Base-by-base conservation (phyloP, 306 rosid genomes). In the Senna tora region DNA sequence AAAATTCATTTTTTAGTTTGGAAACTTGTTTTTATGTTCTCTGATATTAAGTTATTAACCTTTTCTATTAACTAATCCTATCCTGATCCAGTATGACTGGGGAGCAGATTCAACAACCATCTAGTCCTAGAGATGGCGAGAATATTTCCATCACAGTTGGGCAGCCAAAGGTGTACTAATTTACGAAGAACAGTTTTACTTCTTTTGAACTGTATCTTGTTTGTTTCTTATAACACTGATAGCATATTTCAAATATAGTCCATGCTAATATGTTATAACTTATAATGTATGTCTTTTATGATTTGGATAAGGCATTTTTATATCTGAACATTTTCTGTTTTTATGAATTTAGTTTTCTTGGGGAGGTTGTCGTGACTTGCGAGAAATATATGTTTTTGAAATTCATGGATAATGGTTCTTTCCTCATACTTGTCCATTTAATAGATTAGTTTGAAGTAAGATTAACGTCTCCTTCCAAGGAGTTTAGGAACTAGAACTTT, bases 91-190 rank as follows among this genome's bases (percentile, higher is more conserved):
- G 99, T 80, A 95, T 95, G 99, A 85, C 92, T 56, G 96, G 87
- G 66, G 99, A 95, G 86, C 93, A 84, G 46, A 49, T 67, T 72
- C 89, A 84, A 25, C 88, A 78, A 32, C 94, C 96, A 16, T 79
- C 93, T 57, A 95, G 99, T 89, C 99, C 99, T 69, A 89, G 96
- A 82, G 99, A 91, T 53, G 99, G 97, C 15, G 99, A 95, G 71
- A 82, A 86, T 80, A 80, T 91, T 81, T 38, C 96, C 61, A 89
- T 91, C 82, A 80, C 93, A 21, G 80, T 57, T 19, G 99, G 97
- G 75, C 81, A 66, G 83, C 95, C 92, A 43, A 91, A 71, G 99
- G 99, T 95, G 79, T 59, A 78, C 53, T 71, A 17, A 49, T 59
- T 69, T 73, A 14, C 71, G 69, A 43, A 54, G 76, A 65, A 70